phyloP scores from a whole-genome alignment of 179 eudicot species.

The Actinidia polygama region DNA sequence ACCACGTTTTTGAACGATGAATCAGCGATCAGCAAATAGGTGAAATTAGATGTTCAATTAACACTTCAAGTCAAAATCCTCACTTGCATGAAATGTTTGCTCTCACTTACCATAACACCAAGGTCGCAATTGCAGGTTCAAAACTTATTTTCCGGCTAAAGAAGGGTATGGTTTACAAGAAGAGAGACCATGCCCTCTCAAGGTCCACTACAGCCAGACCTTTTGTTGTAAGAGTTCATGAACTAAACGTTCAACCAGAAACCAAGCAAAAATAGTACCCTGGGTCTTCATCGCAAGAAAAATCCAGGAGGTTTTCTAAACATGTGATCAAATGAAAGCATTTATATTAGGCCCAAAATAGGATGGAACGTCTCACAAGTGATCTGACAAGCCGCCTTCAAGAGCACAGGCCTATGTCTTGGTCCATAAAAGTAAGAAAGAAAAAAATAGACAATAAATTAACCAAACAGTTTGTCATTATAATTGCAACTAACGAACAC shows the following conservation, averaged over 20 bases:
- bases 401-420: background rate
- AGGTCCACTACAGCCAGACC: background rate
- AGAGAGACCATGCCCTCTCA: background rate
- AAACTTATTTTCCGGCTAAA: background rate
- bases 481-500: too few relatives aligned
- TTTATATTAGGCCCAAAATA: background rate
- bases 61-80: constrained; percentile 9
- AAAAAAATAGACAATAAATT: too few relatives aligned
- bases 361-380: background rate
- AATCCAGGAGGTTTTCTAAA: background rate
- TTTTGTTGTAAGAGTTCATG: background rate
- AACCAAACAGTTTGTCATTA: too few relatives aligned
- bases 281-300: background rate
- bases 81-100: background rate
- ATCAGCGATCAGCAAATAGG: constrained; percentile 19
- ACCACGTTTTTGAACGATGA: constrained; percentile 28
- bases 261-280: background rate
- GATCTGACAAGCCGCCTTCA: constrained; percentile 9
- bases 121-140: background rate
- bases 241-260: background rate
- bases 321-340: background rate
- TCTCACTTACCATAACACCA: background rate
- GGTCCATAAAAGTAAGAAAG: background rate
- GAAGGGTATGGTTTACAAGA: background rate
- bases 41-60: constrained; percentile 5